These are phyloP conservation scores for Pyropia haitanensis DNA, from an alignment of 23 red algal genomes.

Conservation along the genomic window DNA sequence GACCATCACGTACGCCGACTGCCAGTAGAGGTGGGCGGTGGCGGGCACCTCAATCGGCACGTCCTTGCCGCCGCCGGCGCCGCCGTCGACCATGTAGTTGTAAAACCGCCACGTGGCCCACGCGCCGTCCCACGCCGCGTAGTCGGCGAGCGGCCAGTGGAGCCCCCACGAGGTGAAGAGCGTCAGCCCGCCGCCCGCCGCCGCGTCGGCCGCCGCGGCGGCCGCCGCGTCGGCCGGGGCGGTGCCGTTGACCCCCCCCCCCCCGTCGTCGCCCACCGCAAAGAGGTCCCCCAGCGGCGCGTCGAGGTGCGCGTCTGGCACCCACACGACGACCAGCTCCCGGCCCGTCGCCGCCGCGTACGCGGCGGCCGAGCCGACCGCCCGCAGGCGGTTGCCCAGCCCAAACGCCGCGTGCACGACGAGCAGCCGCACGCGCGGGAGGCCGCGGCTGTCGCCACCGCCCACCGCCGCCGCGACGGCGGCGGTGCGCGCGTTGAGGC, in stretches of 20 bases:
- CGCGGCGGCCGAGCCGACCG: conserved; percentile 39
- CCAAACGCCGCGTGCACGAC: conserved; percentile 67
- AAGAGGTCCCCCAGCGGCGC: conserved; percentile 32
- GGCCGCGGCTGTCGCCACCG: background rate
- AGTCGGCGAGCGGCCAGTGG: conserved; percentile 22
- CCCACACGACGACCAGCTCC: conserved; percentile 54
- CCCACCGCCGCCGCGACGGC: background rate
- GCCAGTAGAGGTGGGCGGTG: conserved; percentile 32
- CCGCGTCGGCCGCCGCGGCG: background rate
- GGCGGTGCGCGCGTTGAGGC: background rate
- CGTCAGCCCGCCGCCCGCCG: conserved; percentile 13
- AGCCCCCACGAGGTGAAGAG: conserved; percentile 17
- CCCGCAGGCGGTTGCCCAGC: conserved; percentile 78
- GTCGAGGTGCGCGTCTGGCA: conserved; percentile 45
- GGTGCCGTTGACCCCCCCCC: background rate
- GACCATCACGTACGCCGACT: conserved; percentile 64
- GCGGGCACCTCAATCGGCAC: conserved; percentile 1
- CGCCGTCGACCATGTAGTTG: conserved; percentile 58
- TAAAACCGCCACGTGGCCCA: conserved; percentile 41
- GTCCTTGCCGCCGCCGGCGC: conserved; percentile 32
- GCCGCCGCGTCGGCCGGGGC: conserved; percentile 13
- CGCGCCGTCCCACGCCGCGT: conserved; percentile 24
- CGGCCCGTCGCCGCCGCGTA: conserved; percentile 36
- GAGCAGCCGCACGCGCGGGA: conserved; percentile 19
- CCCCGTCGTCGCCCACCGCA: conserved; percentile 3